A percentile compares a stretch with the other conserved stretches of the same genome.
These are phyloP conservation scores for Populus hybrid DNA, from an alignment of 441 rosid genomes.

Conservation along the genomic window DNA sequence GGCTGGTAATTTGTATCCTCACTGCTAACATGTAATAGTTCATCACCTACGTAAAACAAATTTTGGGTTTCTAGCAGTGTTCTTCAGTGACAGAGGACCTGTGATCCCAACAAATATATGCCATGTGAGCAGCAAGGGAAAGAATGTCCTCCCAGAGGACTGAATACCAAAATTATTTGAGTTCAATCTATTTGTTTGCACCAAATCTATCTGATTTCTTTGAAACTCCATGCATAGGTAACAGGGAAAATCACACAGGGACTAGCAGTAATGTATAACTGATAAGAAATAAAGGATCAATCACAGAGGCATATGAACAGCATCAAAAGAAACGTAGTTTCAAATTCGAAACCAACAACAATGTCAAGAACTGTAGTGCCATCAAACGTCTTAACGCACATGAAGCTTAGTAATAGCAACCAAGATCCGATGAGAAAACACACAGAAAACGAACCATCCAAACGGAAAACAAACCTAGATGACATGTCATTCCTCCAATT, in stretches of 20 bases:
- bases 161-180: not conserved
- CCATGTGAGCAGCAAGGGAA: not conserved
- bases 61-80: slow-evolving; percentile 15
- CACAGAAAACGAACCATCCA: not conserved
- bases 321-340: not conserved
- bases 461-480: not conserved
- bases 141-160: not conserved
- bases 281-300: not conserved
- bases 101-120: not conserved
- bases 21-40: too few relatives aligned
- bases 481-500: not conserved
- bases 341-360: not conserved
- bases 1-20: too few relatives aligned
- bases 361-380: not conserved
- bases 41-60: too few relatives aligned
- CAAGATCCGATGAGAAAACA: not conserved
- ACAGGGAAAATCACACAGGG: not conserved
- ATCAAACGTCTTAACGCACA: not conserved
- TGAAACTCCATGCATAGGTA: not conserved
- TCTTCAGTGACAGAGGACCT: slow-evolving; percentile 1
- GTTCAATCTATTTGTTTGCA: not conserved
- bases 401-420: not conserved
- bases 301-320: not conserved
- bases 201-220: not conserved
- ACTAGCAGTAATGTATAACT: too few relatives aligned